Evolutionary conservation across 352 stramenopile genomes (phyloP).

Genomic region (Phytophthora quininea): DNA sequence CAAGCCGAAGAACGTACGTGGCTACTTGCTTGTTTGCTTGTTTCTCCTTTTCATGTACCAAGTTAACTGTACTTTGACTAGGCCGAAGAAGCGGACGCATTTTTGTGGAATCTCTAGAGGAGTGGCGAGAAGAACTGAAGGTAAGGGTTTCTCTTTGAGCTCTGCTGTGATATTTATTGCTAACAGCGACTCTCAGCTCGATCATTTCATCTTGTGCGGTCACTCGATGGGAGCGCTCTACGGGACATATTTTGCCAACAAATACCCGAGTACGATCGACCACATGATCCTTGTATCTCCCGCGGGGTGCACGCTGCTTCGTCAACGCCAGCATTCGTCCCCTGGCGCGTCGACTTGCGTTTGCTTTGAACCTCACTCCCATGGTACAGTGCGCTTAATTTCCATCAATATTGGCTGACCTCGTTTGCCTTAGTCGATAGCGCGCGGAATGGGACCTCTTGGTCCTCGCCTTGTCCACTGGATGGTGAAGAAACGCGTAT

Average conservation of each 20-base stretch:
- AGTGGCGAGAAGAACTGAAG: slow-evolving; percentile 61
- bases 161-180: neutral
- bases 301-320: slow-evolving; percentile 46
- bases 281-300: slow-evolving; percentile 76
- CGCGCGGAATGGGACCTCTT: slow-evolving; percentile 63
- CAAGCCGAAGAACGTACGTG: slow-evolving; percentile 48
- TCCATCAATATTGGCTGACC: neutral
- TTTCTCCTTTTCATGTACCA: neutral
- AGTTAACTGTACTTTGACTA: slow-evolving; percentile 8
- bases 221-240: slow-evolving; percentile 83
- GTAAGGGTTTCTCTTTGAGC: slow-evolving; percentile 15
- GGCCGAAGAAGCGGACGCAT: slow-evolving; percentile 61
- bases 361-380: slow-evolving; percentile 48
- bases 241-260: slow-evolving; percentile 62
- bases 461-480: slow-evolving; percentile 51
- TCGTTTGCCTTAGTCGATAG: slow-evolving; percentile 36
- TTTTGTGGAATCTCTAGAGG: slow-evolving; percentile 77
- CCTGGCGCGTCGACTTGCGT: slow-evolving; percentile 35
- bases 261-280: slow-evolving; percentile 60
- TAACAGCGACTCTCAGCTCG: slow-evolving; percentile 33
- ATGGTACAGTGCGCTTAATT: slow-evolving; percentile 37
- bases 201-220: slow-evolving; percentile 63
- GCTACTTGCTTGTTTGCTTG: neutral
- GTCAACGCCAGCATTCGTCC: slow-evolving; percentile 37
- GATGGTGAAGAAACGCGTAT: slow-evolving; percentile 51